Conservation (phyloP, 805 yeast genomes). For the Yarrowia deformans region DNA sequence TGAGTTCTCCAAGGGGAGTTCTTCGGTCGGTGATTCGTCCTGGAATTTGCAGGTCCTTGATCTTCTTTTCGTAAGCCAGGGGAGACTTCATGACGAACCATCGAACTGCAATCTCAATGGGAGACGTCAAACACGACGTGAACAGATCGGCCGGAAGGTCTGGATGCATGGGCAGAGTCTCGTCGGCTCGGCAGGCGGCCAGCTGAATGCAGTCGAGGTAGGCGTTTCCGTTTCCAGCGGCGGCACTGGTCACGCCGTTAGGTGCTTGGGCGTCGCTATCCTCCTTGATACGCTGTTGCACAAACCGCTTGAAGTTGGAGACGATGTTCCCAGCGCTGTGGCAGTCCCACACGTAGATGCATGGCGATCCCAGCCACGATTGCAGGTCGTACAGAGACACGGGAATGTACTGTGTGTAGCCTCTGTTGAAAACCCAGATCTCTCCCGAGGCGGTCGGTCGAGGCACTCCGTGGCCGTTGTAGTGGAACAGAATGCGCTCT, state of each 20-base stretch:
- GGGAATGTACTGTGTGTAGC: constrained; percentile 97
- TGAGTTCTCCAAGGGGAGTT: constrained; percentile 93
- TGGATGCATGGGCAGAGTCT: constrained; percentile 89
- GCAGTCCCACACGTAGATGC: constrained; percentile 93
- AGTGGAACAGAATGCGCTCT: constrained; percentile 90
- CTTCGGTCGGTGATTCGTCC: constrained; percentile 91
- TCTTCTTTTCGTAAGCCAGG: constrained; percentile 48
- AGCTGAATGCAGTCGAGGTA: constrained; percentile 89
- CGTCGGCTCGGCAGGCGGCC: constrained; percentile 90
- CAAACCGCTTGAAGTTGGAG: constrained; percentile 85
- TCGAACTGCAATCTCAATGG: constrained; percentile 89
- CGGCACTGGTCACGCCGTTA: constrained; percentile 59
- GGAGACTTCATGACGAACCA: constrained; percentile 83
- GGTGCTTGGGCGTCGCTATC: constrained; percentile 65
- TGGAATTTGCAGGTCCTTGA: constrained; percentile 68
- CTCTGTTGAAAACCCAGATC: constrained; percentile 97
- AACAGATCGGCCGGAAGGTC: constrained; percentile 94
- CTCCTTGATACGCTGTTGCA: constrained; percentile 86
- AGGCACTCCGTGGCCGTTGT: constrained; percentile 98
- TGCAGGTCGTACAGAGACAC: constrained; percentile 94
- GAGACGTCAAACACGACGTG: constrained; percentile 94
- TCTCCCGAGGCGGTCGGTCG: constrained; percentile 96
- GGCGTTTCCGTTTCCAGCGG: constrained; percentile 29
- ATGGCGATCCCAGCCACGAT: constrained; percentile 98
- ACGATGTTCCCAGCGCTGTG: constrained; percentile 94